Evolutionary conservation across 305 asterid genomes (phyloP), one percentile per base, ranked within the genome.

Genomic region (Stenogyne calaminthoides): DNA sequence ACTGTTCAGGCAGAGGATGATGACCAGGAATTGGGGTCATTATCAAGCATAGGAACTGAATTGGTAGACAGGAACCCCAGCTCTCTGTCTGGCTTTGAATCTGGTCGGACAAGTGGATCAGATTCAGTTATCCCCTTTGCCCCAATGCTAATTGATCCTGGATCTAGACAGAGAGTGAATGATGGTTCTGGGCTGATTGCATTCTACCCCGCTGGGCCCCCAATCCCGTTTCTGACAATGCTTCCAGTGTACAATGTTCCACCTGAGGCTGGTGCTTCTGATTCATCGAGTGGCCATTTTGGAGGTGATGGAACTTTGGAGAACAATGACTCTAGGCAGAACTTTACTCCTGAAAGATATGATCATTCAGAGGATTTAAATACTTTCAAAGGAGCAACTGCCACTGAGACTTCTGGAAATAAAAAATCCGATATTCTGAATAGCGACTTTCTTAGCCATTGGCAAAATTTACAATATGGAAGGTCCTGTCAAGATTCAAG

Each of bases 171-270:
- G 77, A 84, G 92, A 83, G 70, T 55, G 76, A 66, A 79, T 63
- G 98, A 91, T 69, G 82, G 83, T 77, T 89, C 98, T 58, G 96
- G 92, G 69, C 57, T 89, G 71, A 64, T 95, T 80, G 84, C 98
- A 39, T 95, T 95, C 79, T 93, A 89, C 70, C 97, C 96, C 42
- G 88, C 99, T 27, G 99, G 99, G 6, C 99, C 99, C 59, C 98
- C 99, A 19, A 89, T 95, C 80, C 99, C 98, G 9, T 95, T 93
- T 74, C 69, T 93, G 52, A 91, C 98, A 12, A 91, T 93, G 98
- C 93, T 95, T 75, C 98, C 97, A 34, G 68, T 93, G 15, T 89
- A 88, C 72, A 86, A 91, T 77, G 72, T 82, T 64, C 87, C 97
- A 60, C 89, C 91, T 11, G 96, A 91, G 73, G 63, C 86, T 5